phyloP scores from a whole-genome alignment of 208 protist species.

The Crithidia bombi region DNA sequence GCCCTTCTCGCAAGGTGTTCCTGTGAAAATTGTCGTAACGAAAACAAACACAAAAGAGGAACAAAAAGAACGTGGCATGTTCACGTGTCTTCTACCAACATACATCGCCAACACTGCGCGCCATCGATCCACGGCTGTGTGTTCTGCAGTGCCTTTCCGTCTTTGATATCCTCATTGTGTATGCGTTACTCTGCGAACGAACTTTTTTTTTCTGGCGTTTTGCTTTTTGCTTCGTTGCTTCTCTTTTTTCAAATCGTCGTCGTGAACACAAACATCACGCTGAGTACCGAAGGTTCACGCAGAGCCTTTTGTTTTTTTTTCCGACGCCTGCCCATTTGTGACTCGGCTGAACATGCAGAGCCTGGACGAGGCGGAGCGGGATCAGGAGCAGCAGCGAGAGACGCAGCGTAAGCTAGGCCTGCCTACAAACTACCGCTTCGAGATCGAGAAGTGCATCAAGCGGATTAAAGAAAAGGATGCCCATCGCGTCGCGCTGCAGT shows the following conservation, averaged over 20 bases:
- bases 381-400: constrained; percentile 34
- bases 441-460: constrained; percentile 98
- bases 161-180: background rate
- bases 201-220: background rate
- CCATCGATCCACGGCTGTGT: background rate
- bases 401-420: constrained; percentile 59
- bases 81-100: too few species aligned
- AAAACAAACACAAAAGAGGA: too few species aligned
- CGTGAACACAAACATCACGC: too few species aligned
- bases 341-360: too few species aligned
- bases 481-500: constrained; percentile 96
- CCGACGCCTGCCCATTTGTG: too few species aligned
- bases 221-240: background rate
- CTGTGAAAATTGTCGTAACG: too few species aligned
- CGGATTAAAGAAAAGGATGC: constrained; percentile 90
- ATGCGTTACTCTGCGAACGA: background rate
- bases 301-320: background rate
- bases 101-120: too few species aligned
- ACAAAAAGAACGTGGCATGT: too few species aligned
- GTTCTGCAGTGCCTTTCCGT: background rate
- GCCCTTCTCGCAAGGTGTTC: too few species aligned
- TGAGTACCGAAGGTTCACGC: too few species aligned
- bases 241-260: background rate
- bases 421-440: constrained; percentile 98
- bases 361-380: constrained; percentile 15